Conservation (phyloP, 1,139 yeast genomes). For the Scheffersomyces insectosa region DNA sequence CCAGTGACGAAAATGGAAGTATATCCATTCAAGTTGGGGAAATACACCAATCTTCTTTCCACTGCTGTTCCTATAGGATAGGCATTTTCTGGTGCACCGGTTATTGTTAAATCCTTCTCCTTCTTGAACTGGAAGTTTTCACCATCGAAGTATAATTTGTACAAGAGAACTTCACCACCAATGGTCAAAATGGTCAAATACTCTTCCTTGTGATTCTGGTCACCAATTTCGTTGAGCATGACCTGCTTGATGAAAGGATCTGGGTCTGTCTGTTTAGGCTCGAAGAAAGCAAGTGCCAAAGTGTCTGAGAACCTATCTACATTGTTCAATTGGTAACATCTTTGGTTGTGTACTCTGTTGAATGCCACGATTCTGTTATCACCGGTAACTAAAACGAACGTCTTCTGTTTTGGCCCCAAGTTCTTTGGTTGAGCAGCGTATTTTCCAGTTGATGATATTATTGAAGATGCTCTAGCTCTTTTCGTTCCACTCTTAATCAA, state of each 20-base stretch:
- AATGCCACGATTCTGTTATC: constrained; percentile 72
- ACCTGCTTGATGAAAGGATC: constrained; percentile 78
- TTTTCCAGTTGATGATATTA: constrained; percentile 11
- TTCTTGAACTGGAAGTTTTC: constrained; percentile 50
- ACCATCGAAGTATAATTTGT: constrained; percentile 58
- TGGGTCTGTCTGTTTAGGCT: constrained; percentile 59
- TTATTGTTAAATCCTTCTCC: constrained; percentile 47
- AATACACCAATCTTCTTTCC: constrained; percentile 66
- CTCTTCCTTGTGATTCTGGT: constrained; percentile 51
- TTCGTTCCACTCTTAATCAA: constrained; percentile 31
- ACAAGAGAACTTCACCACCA: constrained; percentile 76
- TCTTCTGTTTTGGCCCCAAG: constrained; percentile 42
- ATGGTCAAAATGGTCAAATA: constrained; percentile 70
- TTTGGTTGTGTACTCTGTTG: constrained; percentile 62
- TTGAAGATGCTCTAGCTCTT: constrained; percentile 23
- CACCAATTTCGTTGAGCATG: constrained; percentile 67
- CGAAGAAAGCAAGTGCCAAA: constrained; percentile 56
- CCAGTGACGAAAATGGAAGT: constrained; percentile 76
- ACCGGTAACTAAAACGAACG: constrained; percentile 71
- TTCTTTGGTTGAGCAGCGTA: constrained; percentile 9
- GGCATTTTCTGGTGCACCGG: constrained; percentile 81
- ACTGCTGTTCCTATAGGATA: constrained; percentile 67
- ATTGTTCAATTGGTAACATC: constrained; percentile 63
- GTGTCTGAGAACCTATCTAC: constrained; percentile 58
- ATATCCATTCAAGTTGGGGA: constrained; percentile 58